phyloP scores from a whole-genome alignment of 225 moss, liverwort and hornwort genomes.

The Physcomitrium patens region DNA sequence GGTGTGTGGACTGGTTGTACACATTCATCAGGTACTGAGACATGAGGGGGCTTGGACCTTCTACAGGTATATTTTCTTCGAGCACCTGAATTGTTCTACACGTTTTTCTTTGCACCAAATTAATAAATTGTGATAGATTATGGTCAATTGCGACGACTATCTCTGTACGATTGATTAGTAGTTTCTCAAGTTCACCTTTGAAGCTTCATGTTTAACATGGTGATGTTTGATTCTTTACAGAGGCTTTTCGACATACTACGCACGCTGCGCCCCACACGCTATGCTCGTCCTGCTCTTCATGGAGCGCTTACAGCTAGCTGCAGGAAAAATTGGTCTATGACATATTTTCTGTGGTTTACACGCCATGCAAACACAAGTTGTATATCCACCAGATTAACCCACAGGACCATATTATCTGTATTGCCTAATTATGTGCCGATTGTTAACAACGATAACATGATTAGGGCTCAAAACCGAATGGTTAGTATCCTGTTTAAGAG shows the following conservation, averaged over 20 bases:
- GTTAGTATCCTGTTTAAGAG: no score
- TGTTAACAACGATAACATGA: neutral
- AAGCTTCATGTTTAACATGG: neutral
- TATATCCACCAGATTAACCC: neutral
- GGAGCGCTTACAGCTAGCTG: slow-evolving; percentile 18
- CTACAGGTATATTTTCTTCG: slow-evolving; percentile 41
- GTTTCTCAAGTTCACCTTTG: neutral
- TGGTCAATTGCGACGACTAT: no score
- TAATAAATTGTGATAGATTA: no score
- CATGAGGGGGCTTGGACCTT: slow-evolving; percentile 49
- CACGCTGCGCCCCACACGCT: slow-evolving; percentile 10
- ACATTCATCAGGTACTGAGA: slow-evolving; percentile 33
- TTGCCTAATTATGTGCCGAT: neutral
- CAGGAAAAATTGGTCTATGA: slow-evolving; percentile 33
- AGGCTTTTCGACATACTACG: slow-evolving; percentile 56
- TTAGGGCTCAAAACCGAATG: neutral
- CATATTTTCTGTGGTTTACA: neutral
- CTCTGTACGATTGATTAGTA: neutral
- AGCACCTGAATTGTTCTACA: neutral
- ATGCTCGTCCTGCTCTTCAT: no score
- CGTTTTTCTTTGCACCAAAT: no score
- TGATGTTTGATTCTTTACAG: slow-evolving; percentile 32
- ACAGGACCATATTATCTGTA: neutral
- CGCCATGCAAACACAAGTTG: neutral
- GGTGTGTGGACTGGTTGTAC: slow-evolving; percentile 20